Evolutionary conservation across 176 grass and related monocot species (phyloP).

Genomic region (Otatea glauca): DNA sequence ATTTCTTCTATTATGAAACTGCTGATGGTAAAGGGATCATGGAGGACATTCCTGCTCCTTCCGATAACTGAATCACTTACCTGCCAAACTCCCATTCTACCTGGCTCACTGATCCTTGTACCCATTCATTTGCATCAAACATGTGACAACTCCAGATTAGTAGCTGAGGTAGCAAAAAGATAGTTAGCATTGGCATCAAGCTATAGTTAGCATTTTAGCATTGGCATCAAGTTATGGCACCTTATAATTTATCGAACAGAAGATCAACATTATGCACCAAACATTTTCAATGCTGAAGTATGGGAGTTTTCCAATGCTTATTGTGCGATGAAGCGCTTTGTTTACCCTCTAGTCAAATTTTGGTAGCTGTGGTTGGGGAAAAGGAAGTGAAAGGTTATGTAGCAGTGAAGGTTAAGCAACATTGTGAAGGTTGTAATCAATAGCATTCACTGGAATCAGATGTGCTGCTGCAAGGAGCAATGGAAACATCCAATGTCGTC

Average conservation of each 20-base stretch:
- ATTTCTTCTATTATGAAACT: constrained; percentile 82
- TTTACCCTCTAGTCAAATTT: constrained; percentile 20
- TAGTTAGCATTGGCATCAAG: not conserved
- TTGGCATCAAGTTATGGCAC: not conserved
- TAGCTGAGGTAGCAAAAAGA: not conserved
- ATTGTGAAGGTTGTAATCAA: not conserved
- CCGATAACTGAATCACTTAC: not conserved
- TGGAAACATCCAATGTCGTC: not conserved
- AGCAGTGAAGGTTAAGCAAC: not conserved
- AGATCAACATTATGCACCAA: not conserved
- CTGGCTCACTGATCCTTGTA: constrained; percentile 33
- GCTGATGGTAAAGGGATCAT: constrained; percentile 84
- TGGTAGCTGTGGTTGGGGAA: not conserved
- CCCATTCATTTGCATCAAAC: constrained; percentile 14
- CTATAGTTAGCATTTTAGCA: not conserved
- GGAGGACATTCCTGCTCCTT: constrained; percentile 63
- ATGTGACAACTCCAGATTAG: constrained; percentile 22
- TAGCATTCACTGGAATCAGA: not conserved
- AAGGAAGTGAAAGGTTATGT: not conserved
- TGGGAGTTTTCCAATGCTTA: not conserved
- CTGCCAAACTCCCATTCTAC: constrained; percentile 17
- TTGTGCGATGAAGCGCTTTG: not conserved
- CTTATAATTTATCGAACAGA: not conserved
- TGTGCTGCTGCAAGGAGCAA: not conserved
- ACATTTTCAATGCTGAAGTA: constrained; percentile 21